These are phyloP conservation scores for Thermomucor indicae-seudaticae DNA, from an alignment of 371 early-diverging fungal species.

Conservation along the genomic window DNA sequence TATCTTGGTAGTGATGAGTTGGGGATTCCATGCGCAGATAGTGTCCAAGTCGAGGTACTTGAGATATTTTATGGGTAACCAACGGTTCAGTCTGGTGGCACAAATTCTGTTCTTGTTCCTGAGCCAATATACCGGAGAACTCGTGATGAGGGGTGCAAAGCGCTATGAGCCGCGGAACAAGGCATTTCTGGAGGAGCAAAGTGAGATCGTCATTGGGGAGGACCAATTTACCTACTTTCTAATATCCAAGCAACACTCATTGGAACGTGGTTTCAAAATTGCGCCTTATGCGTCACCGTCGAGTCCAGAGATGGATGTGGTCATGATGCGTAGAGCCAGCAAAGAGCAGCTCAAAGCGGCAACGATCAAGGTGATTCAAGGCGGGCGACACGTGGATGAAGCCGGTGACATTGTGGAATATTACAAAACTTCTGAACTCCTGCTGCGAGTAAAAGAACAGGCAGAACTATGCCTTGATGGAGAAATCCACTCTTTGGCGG, in stretches of 20 bases:
- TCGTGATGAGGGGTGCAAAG: constrained; percentile 18
- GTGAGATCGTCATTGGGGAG: constrained; percentile 5
- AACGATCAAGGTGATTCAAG: constrained; percentile 27
- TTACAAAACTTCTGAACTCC: constrained; percentile 30
- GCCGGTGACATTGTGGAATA: constrained; percentile 25
- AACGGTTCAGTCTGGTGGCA: constrained; percentile 38
- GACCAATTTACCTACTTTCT: constrained; percentile 39
- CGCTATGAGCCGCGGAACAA: constrained; percentile 4
- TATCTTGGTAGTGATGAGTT: constrained; percentile 42
- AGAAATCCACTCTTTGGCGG: constrained; percentile 28
- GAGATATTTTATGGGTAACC: constrained; percentile 35
- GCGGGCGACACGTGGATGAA: constrained; percentile 31
- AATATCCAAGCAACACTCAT: constrained; percentile 29
- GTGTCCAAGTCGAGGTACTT: constrained; percentile 37
- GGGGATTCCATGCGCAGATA: constrained; percentile 51
- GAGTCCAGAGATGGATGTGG: constrained; percentile 27
- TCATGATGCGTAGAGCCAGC: constrained; percentile 22
- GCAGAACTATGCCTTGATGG: constrained; percentile 46
- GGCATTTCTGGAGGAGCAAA: neutral
- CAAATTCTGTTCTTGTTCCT: constrained; percentile 23
- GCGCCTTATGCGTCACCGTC: constrained; percentile 37
- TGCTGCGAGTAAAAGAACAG: constrained; percentile 27
- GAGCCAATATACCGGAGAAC: constrained; percentile 29
- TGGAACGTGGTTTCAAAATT: constrained; percentile 42
- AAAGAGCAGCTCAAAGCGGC: constrained; percentile 24